Percentiles rank a stretch among this genome's conserved stretches.
These are phyloP conservation scores for Dioscorea dumetorum DNA, from an alignment of 106 monocot species.

Conservation along the genomic window DNA sequence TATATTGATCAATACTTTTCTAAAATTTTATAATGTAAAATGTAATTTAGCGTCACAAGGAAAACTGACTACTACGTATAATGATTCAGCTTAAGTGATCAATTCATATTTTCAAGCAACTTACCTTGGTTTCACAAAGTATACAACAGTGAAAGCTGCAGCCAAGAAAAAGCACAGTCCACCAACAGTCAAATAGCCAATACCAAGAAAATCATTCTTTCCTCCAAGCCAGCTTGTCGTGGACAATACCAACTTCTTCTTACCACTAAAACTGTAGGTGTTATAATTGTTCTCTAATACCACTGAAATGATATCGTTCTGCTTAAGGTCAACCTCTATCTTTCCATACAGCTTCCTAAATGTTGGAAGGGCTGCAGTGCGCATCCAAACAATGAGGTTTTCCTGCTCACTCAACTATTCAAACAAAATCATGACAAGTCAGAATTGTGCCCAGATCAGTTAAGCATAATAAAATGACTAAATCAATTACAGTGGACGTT, in stretches of 20 bases:
- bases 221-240: conserved; percentile 62
- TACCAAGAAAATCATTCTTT: conserved; percentile 60
- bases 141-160: conserved; percentile 33
- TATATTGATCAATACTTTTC: too few relatives aligned
- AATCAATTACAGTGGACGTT: not conserved
- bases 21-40: too few relatives aligned
- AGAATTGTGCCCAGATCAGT: not conserved
- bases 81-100: not conserved
- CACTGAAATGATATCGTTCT: conserved; percentile 40
- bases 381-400: conserved; percentile 72
- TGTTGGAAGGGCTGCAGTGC: conserved; percentile 57
- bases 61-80: too few relatives aligned
- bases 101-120: not conserved
- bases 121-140: conserved; percentile 53
- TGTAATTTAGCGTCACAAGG: too few relatives aligned
- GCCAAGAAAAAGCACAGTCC: conserved; percentile 50
- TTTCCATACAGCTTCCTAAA: conserved; percentile 62
- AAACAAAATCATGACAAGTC: not conserved
- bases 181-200: conserved; percentile 50
- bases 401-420: conserved; percentile 54
- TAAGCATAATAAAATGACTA: not conserved
- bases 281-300: conserved; percentile 47
- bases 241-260: conserved; percentile 56
- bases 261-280: conserved; percentile 51
- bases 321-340: conserved; percentile 47